Conservation (phyloP, 1,139 yeast genomes). For the Hemisphaericaspora xylofermentans region DNA sequence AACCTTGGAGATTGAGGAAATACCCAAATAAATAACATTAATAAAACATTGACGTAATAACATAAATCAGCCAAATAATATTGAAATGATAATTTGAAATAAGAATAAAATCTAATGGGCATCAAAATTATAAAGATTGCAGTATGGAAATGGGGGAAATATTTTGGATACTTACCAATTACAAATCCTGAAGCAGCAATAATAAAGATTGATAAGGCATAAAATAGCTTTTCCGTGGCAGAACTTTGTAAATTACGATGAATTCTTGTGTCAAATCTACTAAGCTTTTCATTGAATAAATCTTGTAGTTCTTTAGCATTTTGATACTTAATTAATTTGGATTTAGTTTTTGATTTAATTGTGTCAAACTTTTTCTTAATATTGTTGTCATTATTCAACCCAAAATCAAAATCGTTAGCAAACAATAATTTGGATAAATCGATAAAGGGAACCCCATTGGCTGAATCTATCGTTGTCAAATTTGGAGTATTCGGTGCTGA, state of each 20-base stretch:
- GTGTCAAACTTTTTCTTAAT: conserved; percentile 34
- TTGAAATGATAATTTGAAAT: conserved; percentile 75
- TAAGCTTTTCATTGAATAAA: conserved; percentile 39
- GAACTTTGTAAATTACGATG: conserved; percentile 53
- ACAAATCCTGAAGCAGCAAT: conserved; percentile 73
- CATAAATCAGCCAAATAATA: conserved; percentile 92
- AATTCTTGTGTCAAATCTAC: conserved; percentile 57
- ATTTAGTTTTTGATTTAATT: conserved; percentile 38
- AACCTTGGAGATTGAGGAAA: conserved; percentile 71
- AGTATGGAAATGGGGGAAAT: conserved; percentile 77
- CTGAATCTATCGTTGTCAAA: conserved; percentile 30
- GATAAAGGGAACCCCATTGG: conserved; percentile 34
- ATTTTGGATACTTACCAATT: conserved; percentile 75
- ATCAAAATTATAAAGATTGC: conserved; percentile 58
- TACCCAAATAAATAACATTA: conserved; percentile 76
- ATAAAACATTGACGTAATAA: conserved; percentile 78
- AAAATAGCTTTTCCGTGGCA: conserved; percentile 76
- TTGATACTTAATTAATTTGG: conserved; percentile 25
- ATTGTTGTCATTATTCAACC: conserved; percentile 36
- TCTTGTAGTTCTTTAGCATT: conserved; percentile 34
- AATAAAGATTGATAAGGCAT: conserved; percentile 67
- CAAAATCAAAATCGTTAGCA: conserved; percentile 46
- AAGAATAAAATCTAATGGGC: conserved; percentile 85
- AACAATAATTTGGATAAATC: conserved; percentile 40
- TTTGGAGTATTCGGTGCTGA: conserved; percentile 9